Evolutionary conservation across 2,329 filamentous ascomycete species (phyloP).

Genomic region (Sclerotinia glacialis): DNA sequence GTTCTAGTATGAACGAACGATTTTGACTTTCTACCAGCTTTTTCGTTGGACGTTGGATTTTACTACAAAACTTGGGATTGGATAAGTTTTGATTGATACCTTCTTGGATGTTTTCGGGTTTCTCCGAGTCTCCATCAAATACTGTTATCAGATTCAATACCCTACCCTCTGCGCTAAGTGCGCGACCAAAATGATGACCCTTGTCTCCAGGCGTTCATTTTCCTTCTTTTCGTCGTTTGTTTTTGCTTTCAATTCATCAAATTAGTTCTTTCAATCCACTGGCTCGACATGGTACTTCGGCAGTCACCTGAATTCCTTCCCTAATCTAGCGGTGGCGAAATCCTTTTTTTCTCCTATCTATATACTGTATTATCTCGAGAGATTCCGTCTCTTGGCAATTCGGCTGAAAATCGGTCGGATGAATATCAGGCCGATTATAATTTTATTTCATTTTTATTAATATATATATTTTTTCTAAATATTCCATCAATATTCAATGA

Average conservation of each 20-base stretch:
- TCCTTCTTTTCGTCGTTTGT: not conserved
- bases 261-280: not conserved
- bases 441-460: not conserved
- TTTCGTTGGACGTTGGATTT: not conserved
- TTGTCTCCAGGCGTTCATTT: not conserved
- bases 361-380: not conserved
- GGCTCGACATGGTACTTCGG: not conserved
- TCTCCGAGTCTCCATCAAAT: not conserved
- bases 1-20: not conserved
- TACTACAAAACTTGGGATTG: not conserved
- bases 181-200: not conserved
- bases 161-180: not conserved
- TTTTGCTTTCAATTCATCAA: not conserved
- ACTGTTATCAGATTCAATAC: not conserved
- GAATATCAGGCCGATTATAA: no score
- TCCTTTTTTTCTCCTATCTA: not conserved
- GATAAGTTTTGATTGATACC: not conserved
- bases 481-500: no score
- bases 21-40: not conserved
- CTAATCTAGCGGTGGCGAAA: not conserved
- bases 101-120: not conserved
- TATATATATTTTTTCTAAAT: no score
- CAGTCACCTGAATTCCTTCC: not conserved
- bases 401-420: no score
- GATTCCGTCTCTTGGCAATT: no score